Base-by-base conservation (phyloP, 2,329 filamentous ascomycete species). In the Colletotrichum phormii region DNA sequence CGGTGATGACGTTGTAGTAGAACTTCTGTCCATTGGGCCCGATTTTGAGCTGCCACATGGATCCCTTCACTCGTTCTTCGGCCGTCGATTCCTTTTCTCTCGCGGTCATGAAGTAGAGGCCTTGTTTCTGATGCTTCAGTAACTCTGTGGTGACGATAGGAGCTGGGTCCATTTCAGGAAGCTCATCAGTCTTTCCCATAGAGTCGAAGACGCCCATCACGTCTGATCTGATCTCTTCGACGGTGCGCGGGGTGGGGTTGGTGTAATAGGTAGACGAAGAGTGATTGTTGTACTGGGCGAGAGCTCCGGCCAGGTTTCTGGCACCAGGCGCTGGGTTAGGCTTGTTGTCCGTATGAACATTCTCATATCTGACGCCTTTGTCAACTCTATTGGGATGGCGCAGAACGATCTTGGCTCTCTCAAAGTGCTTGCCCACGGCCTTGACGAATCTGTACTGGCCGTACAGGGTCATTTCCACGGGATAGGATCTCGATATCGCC, bases 121-220 rank as follows among this genome's bases (percentile, higher is more conserved):
- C 96, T 82, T 98, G 95, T 81, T 94, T 97, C 81, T 98, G 96
- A 82, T 98, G 96, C 71, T 89, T 88, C 54, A 98, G 90, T 22
- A 98, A 84, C 33, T 90, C 86, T 0, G 92, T 95, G 68, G 88
- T 87, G 65, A 97, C 88, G 7, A 85, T 82, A 2, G 83, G 75
- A 65, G 90, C 87, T 0, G 94, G 89, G 4, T 96, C 91, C 84
- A 92, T 91, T 75, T 92, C 89, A 0, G 93, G 93, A 7, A 98
- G 84, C 72, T 94, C 90, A 68, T 97, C 93, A 11, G 89, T 91
- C 77, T 92, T 92, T 31, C 92, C 89, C 51, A 98, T 89, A 8
- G 92, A 93, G 83, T 98, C 95, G 78, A 99, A 98, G 79, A 98
- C 94, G 54, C 91, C 91, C 81, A 94, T 89, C 26, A 98, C 93